Evolutionary conservation across 345 rosid species (phyloP).

Genomic region (Salix viminalis): DNA sequence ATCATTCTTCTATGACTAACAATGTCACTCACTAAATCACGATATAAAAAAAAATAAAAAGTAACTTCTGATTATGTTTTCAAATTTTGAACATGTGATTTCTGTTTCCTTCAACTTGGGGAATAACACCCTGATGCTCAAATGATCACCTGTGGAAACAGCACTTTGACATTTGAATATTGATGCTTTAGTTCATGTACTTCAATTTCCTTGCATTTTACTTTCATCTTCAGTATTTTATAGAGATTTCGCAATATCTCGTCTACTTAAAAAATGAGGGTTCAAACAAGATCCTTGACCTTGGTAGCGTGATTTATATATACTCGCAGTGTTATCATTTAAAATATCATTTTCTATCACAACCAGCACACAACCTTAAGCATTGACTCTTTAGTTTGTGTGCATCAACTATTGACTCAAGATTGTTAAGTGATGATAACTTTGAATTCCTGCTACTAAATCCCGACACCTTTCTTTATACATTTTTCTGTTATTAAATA

Average conservation of each 20-base stretch:
- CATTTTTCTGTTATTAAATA: no score
- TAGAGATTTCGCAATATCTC: no score
- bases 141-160: neutral
- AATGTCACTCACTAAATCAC: neutral
- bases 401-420: no score
- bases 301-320: no score
- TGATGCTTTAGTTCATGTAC: neutral
- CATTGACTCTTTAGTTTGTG: no score
- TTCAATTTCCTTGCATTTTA: neutral
- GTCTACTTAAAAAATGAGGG: no score
- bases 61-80: neutral
- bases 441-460: neutral
- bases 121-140: neutral
- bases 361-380: no score
- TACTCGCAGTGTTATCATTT: no score
- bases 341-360: no score
- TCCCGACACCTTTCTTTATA: neutral
- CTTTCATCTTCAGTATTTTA: neutral
- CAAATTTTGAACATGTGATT: neutral
- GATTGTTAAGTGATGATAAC: neutral
- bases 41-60: neutral
- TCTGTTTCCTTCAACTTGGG: neutral
- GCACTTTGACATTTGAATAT: neutral
- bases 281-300: no score
- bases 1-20: constrained; percentile 12